Evolutionary conservation across 371 early-diverging fungal species (phyloP), one percentile per base, ranked within the genome.

Genomic region (Apophysomyces ossiformis): DNA sequence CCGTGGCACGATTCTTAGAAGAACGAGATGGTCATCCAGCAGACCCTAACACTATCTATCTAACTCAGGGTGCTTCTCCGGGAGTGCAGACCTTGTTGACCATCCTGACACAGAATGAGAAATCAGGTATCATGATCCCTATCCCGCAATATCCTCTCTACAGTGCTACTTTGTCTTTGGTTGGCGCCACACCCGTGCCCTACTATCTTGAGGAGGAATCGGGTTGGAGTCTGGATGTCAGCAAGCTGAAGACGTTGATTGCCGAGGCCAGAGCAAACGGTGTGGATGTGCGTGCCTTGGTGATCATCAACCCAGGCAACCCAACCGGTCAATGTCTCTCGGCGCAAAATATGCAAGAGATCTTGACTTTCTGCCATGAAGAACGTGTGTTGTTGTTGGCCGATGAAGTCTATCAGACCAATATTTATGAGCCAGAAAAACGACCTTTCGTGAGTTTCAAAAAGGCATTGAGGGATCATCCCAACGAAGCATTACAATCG

Each of bases 61-160:
- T 99, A 75, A 98, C 98, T 4, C 91, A 93, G 63, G 99, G 86
- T 36, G 93, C 92, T 15, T 93, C 91, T 5, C 88, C 92, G 39
- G 99, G 94, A 57, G 96, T 99, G 9, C 96, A 98, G 76, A 81
- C 85, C 5, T 85, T 95, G 37, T 78, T 99, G 38, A 93, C 95
- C 68, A 73, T 94, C 63, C 73, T 98, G 43, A 92, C 95, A 4
- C 73, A 92, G 54, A 76, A 92, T 72, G 64, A 77, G 37, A 85
- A 91, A 39, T 93, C 95, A 16, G 98, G 98, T 37, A 86, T 97
- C 70, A 92, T 98, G 95, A 96, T 98, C 15, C 99, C 99, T 16
- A 96, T 97, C 61, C 99, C 99, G 16, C 99, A 99, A 74, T 99
- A 99, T 69, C 99, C 99, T 16, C 89, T 99, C 36, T 99, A 99